A percentile compares a stretch with the other conserved stretches of the same genome.
These are phyloP conservation scores for Russula abietina DNA, from an alignment of 768 basidiomycete genomes.

Conservation along the genomic window DNA sequence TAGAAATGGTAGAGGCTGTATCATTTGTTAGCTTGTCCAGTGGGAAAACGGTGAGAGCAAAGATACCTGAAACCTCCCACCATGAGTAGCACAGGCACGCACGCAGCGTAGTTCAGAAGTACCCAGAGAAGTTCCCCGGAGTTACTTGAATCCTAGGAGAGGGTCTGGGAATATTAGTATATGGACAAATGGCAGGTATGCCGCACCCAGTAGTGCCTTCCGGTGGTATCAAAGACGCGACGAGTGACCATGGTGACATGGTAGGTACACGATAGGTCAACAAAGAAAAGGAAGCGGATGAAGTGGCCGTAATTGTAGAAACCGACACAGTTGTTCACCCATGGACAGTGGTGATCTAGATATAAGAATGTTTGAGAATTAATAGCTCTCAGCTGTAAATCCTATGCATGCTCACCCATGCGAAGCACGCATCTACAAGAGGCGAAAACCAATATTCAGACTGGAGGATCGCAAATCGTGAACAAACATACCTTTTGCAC, in stretches of 20 bases:
- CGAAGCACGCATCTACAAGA: slow-evolving; percentile 67
- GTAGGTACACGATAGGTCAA: slow-evolving; percentile 84
- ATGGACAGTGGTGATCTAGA: slow-evolving; percentile 85
- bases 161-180: neutral
- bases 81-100: slow-evolving; percentile 75
- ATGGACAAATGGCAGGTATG: slow-evolving; percentile 19
- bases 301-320: slow-evolving; percentile 87
- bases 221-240: slow-evolving; percentile 48
- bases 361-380: neutral
- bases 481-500: slow-evolving; percentile 62
- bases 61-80: slow-evolving; percentile 87
- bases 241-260: slow-evolving; percentile 78
- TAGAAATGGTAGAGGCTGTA: slow-evolving; percentile 82
- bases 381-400: neutral
- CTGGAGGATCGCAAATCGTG: neutral
- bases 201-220: slow-evolving; percentile 46
- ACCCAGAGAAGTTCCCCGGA: slow-evolving; percentile 70
- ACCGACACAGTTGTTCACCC: slow-evolving; percentile 94
- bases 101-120: slow-evolving; percentile 81
- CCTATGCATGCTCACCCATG: slow-evolving; percentile 56
- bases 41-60: neutral
- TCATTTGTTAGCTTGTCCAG: slow-evolving; percentile 21
- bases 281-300: slow-evolving; percentile 86
- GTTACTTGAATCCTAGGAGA: slow-evolving; percentile 60
- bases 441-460: neutral